A percentile compares a stretch with the other conserved stretches of the same genome.
Conservation (phyloP, 164 flowering plant genomes). For the Protea cynaroides region DNA sequence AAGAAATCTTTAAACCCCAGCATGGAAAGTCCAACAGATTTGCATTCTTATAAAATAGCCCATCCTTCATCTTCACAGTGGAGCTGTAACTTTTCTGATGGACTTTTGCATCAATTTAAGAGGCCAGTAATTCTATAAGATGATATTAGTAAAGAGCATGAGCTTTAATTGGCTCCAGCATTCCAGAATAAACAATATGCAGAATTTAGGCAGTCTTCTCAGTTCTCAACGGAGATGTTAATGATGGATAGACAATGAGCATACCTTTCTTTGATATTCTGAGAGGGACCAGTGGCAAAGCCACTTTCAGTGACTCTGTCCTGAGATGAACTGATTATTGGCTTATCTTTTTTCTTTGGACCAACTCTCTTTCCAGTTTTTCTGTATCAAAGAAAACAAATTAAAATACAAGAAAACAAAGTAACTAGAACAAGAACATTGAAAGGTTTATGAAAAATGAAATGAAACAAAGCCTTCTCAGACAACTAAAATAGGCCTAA, state of each 20-base stretch:
- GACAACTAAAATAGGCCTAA: background rate
- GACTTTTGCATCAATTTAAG: no score
- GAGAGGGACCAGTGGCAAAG: constrained; percentile 4
- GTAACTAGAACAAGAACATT: background rate
- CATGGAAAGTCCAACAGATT: background rate
- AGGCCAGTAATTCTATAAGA: no score
- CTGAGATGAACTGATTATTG: constrained; percentile 9
- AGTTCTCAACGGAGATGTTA: constrained; percentile 1
- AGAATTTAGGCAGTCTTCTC: background rate
- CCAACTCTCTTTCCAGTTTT: constrained; percentile 21
- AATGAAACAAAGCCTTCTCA: background rate
- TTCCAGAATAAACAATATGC: background rate
- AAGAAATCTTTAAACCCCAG: background rate
- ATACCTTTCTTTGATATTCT: constrained; percentile 23
- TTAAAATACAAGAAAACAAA: background rate
- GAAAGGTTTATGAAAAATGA: background rate
- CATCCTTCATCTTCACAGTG: no score
- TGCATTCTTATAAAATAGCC: no score
- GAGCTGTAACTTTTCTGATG: no score
- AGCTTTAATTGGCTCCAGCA: background rate
- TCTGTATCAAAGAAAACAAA: constrained; percentile 16
- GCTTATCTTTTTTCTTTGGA: constrained; percentile 14
- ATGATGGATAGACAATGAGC: background rate
- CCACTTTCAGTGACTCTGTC: constrained; percentile 5
- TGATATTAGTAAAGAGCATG: background rate